phyloP scores from a whole-genome alignment of 768 basidiomycete genomes.

The Mycena kentingensis region DNA sequence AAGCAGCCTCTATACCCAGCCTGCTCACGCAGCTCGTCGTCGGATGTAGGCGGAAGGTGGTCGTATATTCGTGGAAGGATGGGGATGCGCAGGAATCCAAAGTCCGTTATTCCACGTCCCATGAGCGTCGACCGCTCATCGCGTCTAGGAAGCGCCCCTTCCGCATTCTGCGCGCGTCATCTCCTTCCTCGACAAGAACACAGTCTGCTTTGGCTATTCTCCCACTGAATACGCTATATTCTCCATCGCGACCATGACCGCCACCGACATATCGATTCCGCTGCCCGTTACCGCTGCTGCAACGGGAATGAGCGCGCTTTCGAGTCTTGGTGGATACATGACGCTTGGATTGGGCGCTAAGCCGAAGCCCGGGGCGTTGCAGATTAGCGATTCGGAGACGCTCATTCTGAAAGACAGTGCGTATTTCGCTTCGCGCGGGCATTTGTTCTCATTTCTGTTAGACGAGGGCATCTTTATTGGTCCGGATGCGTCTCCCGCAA shows the following conservation, averaged over 20 bases:
- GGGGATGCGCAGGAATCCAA: slow-evolving; percentile 74
- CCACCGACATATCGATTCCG: slow-evolving; percentile 55
- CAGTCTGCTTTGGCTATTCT: slow-evolving; percentile 78
- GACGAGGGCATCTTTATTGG: slow-evolving; percentile 72
- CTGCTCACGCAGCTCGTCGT: slow-evolving; percentile 78
- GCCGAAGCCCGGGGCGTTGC: slow-evolving; percentile 62
- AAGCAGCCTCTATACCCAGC: slow-evolving; percentile 55
- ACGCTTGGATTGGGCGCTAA: slow-evolving; percentile 77
- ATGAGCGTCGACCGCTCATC: background rate
- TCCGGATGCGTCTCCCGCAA: slow-evolving; percentile 54
- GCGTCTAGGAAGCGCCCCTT: slow-evolving; percentile 69
- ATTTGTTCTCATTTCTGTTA: slow-evolving; percentile 28
- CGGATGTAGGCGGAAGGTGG: slow-evolving; percentile 83
- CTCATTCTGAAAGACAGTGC: slow-evolving; percentile 80
- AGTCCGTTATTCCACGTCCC: slow-evolving; percentile 42
- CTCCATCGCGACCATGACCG: slow-evolving; percentile 58
- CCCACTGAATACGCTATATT: slow-evolving; percentile 76
- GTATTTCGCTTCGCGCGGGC: slow-evolving; percentile 29
- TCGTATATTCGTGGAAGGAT: slow-evolving; percentile 86
- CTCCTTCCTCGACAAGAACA: slow-evolving; percentile 65
- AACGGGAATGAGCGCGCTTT: slow-evolving; percentile 74
- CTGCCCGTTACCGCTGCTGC: slow-evolving; percentile 44
- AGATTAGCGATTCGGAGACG: slow-evolving; percentile 60
- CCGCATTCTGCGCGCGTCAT: slow-evolving; percentile 91
- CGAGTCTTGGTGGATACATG: slow-evolving; percentile 84